Percentiles rank a stretch among this genome's conserved stretches.
Conservation (phyloP, 2,329 filamentous ascomycete species). For the Xylaria sp. region DNA sequence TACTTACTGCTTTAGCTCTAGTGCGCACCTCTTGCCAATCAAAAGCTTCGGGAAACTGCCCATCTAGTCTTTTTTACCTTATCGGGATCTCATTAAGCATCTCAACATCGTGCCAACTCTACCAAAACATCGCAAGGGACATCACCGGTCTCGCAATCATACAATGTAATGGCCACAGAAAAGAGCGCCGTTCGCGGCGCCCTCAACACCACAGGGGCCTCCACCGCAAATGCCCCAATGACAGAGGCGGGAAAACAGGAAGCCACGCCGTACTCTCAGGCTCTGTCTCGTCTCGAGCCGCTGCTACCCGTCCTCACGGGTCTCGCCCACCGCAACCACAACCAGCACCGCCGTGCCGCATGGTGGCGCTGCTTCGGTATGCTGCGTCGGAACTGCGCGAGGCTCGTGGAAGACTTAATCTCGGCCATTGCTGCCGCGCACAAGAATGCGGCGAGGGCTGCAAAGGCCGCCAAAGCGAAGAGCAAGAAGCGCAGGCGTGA, state of each 20-base stretch:
- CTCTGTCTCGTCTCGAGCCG: constrained; percentile 35
- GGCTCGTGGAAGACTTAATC: constrained; percentile 53
- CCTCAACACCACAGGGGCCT: neutral
- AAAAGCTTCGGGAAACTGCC: neutral
- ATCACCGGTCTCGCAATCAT: neutral
- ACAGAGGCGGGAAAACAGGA: neutral
- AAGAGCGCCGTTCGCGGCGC: constrained; percentile 19
- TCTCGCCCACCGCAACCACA: constrained; percentile 83
- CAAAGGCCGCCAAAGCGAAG: constrained; percentile 35
- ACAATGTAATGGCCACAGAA: constrained; percentile 26
- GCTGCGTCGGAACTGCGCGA: constrained; percentile 69
- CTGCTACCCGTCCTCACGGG: constrained; percentile 65
- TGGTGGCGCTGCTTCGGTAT: constrained; percentile 81
- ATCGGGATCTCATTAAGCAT: neutral
- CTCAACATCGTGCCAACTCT: neutral
- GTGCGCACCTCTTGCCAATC: neutral
- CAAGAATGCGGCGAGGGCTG: constrained; percentile 10
- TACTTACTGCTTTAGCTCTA: neutral
- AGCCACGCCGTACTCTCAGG: constrained; percentile 27
- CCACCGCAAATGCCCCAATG: neutral
- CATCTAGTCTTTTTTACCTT: neutral
- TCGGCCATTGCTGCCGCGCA: constrained; percentile 25
- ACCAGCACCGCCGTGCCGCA: constrained; percentile 80
- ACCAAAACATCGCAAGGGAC: neutral
- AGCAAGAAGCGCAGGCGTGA: constrained; percentile 49